Base-by-base conservation (phyloP, 2,329 filamentous ascomycete species). In the Calonectria multiphialidica region DNA sequence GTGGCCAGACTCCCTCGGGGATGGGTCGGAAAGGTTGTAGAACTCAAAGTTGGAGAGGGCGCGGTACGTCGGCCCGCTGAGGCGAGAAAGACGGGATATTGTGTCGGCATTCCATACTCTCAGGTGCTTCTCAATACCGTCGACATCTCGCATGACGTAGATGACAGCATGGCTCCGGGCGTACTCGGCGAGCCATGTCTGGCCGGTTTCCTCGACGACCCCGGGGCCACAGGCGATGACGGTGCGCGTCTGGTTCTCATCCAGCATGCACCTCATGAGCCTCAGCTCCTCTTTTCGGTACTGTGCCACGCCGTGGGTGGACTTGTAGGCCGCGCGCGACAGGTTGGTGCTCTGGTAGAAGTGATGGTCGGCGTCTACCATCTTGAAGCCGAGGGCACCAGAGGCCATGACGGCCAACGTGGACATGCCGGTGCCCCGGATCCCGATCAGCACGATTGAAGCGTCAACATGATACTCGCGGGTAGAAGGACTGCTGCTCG, bases 371-470 rank as follows among this genome's bases (percentile, higher is more conserved):
- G 89, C 87, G 64, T 92, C 91, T 42, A 93, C 84, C 8, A 93
- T 83, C 55, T 89, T 87, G 89, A 88, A 68, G 88, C 89, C 45
- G 87, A 75, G 61, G 13, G 67, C 71, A 37, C 73, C 70, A 2
- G 74, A 89, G 0, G 90, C 90, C 13, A 90, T 88, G 45, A 93
- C 87, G 4, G 89, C 91, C 18, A 93, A 82, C 40, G 89, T 92
- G n/a, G 90, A 89, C 78, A 92, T 92, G 2, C 91, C 91, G 6
- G 90, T 89, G 12, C 91, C 91, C 35, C 89, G 87, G 59, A 91
- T 88, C 9, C 71, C 71, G 40, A 73, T 64, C 13, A 73, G 33
- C 3, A 62, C 68, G 8, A 73, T 68, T 16, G 71, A 73, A 7
- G 68, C 71, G 23, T 68, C 55, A 5, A 61, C 33, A 44, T 69